Evolutionary conservation across 306 rosid genomes (phyloP).

Genomic region (Boehmeria nivea): DNA sequence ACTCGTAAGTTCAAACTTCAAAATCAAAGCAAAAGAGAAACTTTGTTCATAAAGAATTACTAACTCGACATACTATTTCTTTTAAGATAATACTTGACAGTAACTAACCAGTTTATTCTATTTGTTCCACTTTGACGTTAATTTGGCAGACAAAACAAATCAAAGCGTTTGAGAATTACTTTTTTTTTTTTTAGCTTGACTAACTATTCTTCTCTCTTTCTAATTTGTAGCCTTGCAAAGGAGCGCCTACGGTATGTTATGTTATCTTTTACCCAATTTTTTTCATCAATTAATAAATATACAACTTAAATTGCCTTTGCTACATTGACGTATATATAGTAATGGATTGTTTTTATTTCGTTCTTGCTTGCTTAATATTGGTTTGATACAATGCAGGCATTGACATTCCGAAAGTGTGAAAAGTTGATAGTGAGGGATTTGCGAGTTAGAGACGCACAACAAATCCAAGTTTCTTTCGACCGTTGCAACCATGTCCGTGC

Average conservation of each 20-base stretch:
- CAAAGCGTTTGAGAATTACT: too few relatives aligned
- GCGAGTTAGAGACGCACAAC: constrained; percentile 44
- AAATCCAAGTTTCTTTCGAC: constrained; percentile 51
- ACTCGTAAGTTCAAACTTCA: not conserved
- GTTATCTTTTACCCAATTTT: not conserved
- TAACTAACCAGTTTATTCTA: too few relatives aligned
- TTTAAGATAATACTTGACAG: too few relatives aligned
- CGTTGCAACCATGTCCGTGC: constrained; percentile 32
- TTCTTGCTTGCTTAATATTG: too few relatives aligned
- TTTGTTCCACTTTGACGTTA: not conserved
- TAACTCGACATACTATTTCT: too few relatives aligned
- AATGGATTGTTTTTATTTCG: too few relatives aligned
- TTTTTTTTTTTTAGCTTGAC: not conserved
- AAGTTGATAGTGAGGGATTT: constrained; percentile 39
- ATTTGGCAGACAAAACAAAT: too few relatives aligned
- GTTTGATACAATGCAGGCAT: too few relatives aligned
- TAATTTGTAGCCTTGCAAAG: not conserved
- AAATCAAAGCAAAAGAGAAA: too few relatives aligned
- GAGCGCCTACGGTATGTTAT: not conserved
- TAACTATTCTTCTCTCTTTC: not conserved
- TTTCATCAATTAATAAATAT: not conserved
- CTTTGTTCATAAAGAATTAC: too few relatives aligned
- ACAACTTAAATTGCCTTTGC: not conserved
- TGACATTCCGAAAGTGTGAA: constrained; percentile 42
- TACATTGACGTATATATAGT: too few relatives aligned